Evolutionary conservation across 2,329 filamentous ascomycete genomes (phyloP).

Genomic region (Biscogniauxia marginata): DNA sequence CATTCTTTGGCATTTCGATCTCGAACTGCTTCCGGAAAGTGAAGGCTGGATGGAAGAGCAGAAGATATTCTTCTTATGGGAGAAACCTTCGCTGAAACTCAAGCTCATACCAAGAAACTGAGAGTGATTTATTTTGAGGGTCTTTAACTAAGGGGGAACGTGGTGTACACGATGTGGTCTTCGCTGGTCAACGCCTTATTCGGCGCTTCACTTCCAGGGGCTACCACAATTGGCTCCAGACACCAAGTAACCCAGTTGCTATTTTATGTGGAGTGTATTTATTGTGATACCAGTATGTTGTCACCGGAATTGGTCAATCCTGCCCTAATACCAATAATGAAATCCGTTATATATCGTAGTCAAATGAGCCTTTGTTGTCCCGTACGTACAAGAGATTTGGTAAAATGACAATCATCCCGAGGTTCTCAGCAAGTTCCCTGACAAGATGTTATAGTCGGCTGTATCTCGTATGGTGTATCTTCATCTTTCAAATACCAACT

Average conservation of each 20-base stretch:
- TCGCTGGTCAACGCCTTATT: not conserved
- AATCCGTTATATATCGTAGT: too few relatives aligned
- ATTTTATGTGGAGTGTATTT: too few relatives aligned
- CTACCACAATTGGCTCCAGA: too few relatives aligned
- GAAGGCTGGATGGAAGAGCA: constrained; percentile 7
- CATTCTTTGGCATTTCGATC: constrained; percentile 13
- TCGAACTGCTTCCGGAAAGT: constrained; percentile 2
- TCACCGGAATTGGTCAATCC: too few relatives aligned
- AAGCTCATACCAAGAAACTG: not conserved
- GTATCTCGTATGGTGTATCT: constrained; percentile 17
- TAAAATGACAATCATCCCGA: too few relatives aligned
- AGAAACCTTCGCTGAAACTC: constrained; percentile 1
- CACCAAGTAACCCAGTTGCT: too few relatives aligned
- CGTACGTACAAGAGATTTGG: too few relatives aligned
- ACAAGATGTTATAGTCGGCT: not conserved
- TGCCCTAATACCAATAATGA: too few relatives aligned
- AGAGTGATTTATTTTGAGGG: not conserved
- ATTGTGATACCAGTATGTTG: too few relatives aligned
- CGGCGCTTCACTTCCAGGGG: too few relatives aligned
- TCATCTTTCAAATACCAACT: constrained; percentile 8
- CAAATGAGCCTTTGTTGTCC: too few relatives aligned
- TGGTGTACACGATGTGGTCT: not conserved
- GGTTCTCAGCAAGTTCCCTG: not conserved
- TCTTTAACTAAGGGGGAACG: not conserved
- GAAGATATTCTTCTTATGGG: constrained; percentile 11